Base-by-base conservation (phyloP, 116 monocot species). In the Phalaenopsis hybrid region DNA sequence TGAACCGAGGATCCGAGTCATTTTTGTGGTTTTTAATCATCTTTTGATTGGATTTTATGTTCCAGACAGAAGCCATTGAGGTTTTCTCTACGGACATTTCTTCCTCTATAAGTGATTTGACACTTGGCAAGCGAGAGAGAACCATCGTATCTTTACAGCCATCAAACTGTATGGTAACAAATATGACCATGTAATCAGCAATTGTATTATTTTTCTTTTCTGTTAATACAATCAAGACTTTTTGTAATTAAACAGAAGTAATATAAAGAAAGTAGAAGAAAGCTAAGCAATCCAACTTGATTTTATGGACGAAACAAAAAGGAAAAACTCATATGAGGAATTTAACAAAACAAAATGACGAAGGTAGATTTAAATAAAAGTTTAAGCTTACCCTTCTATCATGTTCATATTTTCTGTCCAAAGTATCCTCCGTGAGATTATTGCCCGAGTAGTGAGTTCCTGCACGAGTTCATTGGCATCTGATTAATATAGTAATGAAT, bases 51-150 rank as follows among this genome's bases (percentile, higher is more conserved):
- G 82, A 84, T 83, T 78, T 87, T 83, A 21, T 45, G 17, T 46
- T 81, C 44, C 28, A 48, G 45, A 11, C 69, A 68, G 44, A 33
- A 55, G 79, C 67, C 5, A 70, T 86, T 52, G 73, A 34, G 41
- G 58, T 37, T 28, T 78, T 81, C 68, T 77, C 81, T 78, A 21
- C 81, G 10, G 87, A 81, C 85, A 94, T 88, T 82, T 92, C 94
- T 82, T 92, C 83, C 61, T 87, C 86, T 85, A 94, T 88, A 33
- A 90, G 89, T 75, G 68, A 37, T 85, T 87, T 92, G n/a, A 92
- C 82, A 80, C 87, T 94, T 78, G 77, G 31, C 28, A 80, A 78
- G 43, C 80, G 61, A 8, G 43, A 74, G 63, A 69, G 51, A 82
- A 67, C 61, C 11, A 6, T 45, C 80, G 59, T 73, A 33, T 9